Evolutionary conservation across 495 filamentous ascomycete species (phyloP), one percentile per base, ranked within the genome.

Genomic region (Trypethelium eluteriae): DNA sequence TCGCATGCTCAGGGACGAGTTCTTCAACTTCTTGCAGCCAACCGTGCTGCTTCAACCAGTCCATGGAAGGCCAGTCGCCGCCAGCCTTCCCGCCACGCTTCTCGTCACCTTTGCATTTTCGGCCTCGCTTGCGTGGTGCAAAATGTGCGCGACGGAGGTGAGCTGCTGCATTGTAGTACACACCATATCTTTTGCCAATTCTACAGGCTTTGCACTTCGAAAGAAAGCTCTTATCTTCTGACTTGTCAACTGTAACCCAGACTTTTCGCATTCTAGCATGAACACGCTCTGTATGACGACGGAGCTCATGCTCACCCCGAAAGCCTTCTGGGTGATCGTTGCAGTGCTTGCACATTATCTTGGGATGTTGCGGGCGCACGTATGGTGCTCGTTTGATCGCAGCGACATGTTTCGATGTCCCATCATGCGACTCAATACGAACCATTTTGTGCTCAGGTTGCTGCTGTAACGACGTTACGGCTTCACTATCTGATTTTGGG

Each of bases 151-250:
- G 86, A 25, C 93, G 85, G 14, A 98, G 82, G 74, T 97, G 94
- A 0, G 93, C 93, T 2, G 93, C 91, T 1, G 93, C 93, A 70
- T 98, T 98, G 74, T 98, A 97, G 76, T 98, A 96, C 34, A 89
- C 90, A 3, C 88, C 89, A 71, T 98, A 98, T 65, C 80, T 82
- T 79, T 96, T 97, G 62, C 81, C 78, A 35, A 83, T 83, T 10
- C 82, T 82, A 68, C 94, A 98, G 47, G 89, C 85, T 75, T 96
- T 96, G 83, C 94, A 98, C 68, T 88, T 89, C n/a, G 82, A 79
- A 5, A 98, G 82, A 61, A 87, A 83, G 50, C 64, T 47, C 14
- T 38, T 39, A 62, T 32, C 70, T 57, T 9, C 47, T 66, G 6
- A 81, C 72, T 70, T 82, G 77, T 90, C 86, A n/a, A 86, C 78